phyloP scores from a whole-genome alignment of 176 grass and related monocot species.

The Zoysia japonica region DNA sequence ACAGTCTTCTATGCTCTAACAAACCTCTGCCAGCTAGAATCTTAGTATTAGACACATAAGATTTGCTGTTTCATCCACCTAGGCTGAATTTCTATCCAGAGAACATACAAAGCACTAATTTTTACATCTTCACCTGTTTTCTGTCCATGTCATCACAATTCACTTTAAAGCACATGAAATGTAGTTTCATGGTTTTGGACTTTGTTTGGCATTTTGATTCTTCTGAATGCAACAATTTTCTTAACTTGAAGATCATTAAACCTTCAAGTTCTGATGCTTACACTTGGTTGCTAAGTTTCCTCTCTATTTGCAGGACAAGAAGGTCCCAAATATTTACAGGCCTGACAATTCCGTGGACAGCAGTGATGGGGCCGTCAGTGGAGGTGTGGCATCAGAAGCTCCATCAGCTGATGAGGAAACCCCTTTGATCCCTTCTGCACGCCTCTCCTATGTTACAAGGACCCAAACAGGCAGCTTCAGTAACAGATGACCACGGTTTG shows the following conservation, averaged over 20 bases:
- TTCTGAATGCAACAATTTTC: background rate
- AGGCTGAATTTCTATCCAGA: conserved; percentile 8
- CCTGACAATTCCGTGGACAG: conserved; percentile 50
- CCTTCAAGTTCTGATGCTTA: conserved; percentile 9
- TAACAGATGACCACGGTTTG: conserved; percentile 60
- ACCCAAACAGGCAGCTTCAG: conserved; percentile 59
- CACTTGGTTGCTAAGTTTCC: conserved; percentile 5
- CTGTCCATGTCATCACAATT: conserved; percentile 2
- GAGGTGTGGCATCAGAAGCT: conserved; percentile 49
- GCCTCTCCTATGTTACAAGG: conserved; percentile 71
- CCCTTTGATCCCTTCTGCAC: conserved; percentile 65
- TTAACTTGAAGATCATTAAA: background rate
- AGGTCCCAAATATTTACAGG: conserved; percentile 50
- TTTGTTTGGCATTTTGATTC: conserved; percentile 2
- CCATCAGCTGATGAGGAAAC: conserved; percentile 70
- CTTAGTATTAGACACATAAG: background rate
- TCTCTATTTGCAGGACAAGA: conserved; percentile 66
- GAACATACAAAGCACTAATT: background rate
- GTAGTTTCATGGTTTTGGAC: background rate
- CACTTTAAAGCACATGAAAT: background rate
- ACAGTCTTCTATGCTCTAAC: background rate
- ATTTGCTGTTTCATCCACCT: background rate
- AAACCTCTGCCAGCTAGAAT: background rate
- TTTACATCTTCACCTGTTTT: background rate
- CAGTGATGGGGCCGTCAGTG: conserved; percentile 40